These are phyloP conservation scores for Leishmania braziliensis DNA, from an alignment of 208 protist species.

Conservation along the genomic window DNA sequence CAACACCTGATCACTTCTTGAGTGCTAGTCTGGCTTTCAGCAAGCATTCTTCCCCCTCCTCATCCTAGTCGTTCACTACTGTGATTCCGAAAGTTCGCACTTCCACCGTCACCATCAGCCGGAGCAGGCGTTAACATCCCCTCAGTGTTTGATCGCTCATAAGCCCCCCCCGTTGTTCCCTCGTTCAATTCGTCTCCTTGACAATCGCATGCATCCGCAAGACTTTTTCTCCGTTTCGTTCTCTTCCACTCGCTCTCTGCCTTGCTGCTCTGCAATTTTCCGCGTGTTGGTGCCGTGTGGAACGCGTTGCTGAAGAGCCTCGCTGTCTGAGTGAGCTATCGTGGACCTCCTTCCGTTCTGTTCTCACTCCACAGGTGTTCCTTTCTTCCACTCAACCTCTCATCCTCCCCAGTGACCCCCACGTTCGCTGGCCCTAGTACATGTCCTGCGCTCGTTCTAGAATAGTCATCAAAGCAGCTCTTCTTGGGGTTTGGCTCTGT, in stretches of 20 bases:
- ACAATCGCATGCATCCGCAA: background rate
- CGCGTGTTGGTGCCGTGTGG: background rate
- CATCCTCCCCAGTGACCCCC: background rate
- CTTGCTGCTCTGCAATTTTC: background rate
- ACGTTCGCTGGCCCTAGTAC: background rate
- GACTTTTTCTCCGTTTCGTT: background rate
- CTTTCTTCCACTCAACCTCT: background rate
- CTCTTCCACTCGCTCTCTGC: too few species aligned
- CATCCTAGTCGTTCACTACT: background rate
- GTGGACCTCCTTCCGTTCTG: background rate
- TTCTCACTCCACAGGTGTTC: background rate
- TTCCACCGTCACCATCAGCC: background rate
- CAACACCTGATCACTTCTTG: background rate
- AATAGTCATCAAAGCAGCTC: background rate
- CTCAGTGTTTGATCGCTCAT: background rate
- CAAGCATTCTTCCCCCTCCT: background rate
- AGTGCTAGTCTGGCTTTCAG: background rate
- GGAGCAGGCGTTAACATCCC: background rate
- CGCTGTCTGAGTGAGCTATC: background rate
- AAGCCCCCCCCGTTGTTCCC: background rate
- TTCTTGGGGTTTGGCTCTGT: background rate
- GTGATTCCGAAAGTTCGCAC: background rate
- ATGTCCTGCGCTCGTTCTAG: background rate
- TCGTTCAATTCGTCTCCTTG: background rate
- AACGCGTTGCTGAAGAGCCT: background rate